Evolutionary conservation across 2,329 filamentous ascomycete species (phyloP).

Genomic region (Didymella lethalis): DNA sequence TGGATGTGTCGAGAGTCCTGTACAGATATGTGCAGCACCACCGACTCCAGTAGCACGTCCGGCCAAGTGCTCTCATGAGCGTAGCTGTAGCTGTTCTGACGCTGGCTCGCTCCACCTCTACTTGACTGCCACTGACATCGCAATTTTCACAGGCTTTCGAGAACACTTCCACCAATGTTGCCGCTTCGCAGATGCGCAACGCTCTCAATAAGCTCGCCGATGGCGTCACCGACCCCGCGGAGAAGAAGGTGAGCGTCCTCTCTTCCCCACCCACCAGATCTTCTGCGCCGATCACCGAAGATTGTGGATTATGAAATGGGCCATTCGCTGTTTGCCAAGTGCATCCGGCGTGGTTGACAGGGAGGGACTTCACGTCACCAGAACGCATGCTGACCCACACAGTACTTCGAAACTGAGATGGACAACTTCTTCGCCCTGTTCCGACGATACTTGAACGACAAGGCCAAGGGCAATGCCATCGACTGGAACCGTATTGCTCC

Average conservation of each 20-base stretch:
- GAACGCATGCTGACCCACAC: slow-evolving; percentile 32
- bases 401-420: slow-evolving; percentile 99
- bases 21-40: not conserved
- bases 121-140: slow-evolving; percentile 14
- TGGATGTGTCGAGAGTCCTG: not conserved
- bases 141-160: slow-evolving; percentile 80
- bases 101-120: not conserved
- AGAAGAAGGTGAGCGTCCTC: slow-evolving; percentile 73
- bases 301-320: not conserved
- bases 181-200: slow-evolving; percentile 99
- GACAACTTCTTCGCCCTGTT: slow-evolving; percentile 99
- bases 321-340: slow-evolving; percentile 5
- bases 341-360: slow-evolving; percentile 9
- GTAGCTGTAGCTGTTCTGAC: not conserved
- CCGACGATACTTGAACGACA: slow-evolving; percentile 97
- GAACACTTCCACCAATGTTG: slow-evolving; percentile 98
- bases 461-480: slow-evolving; percentile 95
- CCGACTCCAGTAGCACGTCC: not conserved
- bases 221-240: slow-evolving; percentile 78
- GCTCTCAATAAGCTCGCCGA: slow-evolving; percentile 90
- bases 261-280: slow-evolving; percentile 3
- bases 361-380: slow-evolving; percentile 26
- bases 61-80: not conserved
- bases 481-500: slow-evolving; percentile 98
- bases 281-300: not conserved